Conservation (phyloP, 139 green algal genomes). For the Closterium sp. region DNA sequence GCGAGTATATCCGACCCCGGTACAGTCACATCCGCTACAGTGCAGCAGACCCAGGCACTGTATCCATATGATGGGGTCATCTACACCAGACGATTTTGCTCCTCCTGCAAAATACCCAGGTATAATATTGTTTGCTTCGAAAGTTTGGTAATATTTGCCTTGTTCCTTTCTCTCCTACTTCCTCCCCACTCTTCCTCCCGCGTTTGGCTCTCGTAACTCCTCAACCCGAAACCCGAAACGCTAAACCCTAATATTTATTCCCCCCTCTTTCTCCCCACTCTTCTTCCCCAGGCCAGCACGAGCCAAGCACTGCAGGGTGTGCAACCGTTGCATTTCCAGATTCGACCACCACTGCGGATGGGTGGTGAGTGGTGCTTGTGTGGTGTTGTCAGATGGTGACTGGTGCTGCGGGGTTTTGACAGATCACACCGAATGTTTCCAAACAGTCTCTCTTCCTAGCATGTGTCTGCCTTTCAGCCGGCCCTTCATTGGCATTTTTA, state of each 20-base stretch:
- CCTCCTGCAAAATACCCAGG: background rate
- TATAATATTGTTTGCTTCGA: too few relatives aligned
- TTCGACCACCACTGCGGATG: slow-evolving; percentile 57
- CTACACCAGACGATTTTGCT: background rate
- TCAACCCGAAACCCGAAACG: too few relatives aligned
- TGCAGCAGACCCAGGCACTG: background rate
- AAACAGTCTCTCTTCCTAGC: too few relatives aligned
- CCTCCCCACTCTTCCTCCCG: too few relatives aligned
- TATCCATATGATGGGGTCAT: background rate
- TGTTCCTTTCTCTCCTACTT: too few relatives aligned
- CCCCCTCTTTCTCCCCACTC: background rate
- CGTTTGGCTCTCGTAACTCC: background rate
- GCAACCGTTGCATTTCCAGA: slow-evolving; percentile 45
- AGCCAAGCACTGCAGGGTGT: slow-evolving; percentile 48
- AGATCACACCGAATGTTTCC: too few relatives aligned
- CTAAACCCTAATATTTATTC: too few relatives aligned
- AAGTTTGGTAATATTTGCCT: too few relatives aligned
- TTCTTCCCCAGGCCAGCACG: slow-evolving; percentile 19
- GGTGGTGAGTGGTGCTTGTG: slow-evolving; percentile 34
- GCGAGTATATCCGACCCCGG: slow-evolving; percentile 31
- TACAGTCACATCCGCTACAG: slow-evolving; percentile 13
- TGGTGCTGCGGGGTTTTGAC: too few relatives aligned
- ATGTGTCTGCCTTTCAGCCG: too few relatives aligned
- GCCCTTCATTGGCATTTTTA: too few relatives aligned
- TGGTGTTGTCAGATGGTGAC: too few relatives aligned